A percentile compares a stretch with the other conserved stretches of the same genome.
These are phyloP conservation scores for Mariannaea elegans DNA, from an alignment of 2,329 filamentous ascomycete genomes.

Conservation along the genomic window DNA sequence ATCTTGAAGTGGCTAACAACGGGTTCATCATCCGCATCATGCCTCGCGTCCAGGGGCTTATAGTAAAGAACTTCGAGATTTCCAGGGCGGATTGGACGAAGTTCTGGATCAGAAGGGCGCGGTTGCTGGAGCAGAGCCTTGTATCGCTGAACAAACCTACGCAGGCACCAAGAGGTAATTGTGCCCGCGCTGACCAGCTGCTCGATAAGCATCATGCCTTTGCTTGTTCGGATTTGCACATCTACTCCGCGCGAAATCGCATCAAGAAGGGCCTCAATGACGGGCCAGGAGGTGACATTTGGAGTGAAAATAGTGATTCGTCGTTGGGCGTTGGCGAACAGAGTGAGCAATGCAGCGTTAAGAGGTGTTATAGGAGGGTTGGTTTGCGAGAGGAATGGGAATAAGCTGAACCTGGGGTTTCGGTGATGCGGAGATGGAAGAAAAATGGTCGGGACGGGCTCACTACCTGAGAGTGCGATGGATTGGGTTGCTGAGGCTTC, in stretches of 20 bases:
- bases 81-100: slow-evolving; percentile 54
- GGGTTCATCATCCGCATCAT: slow-evolving; percentile 60
- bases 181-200: slow-evolving; percentile 83
- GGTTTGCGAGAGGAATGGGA: slow-evolving; percentile 62
- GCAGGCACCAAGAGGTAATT: slow-evolving; percentile 73
- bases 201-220: slow-evolving; percentile 78
- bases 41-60: slow-evolving; percentile 47
- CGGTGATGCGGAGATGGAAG: slow-evolving; percentile 78
- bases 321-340: slow-evolving; percentile 65
- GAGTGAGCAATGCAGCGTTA: slow-evolving; percentile 69
- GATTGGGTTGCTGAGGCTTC: slow-evolving; percentile 43
- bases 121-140: slow-evolving; percentile 39
- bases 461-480: slow-evolving; percentile 33
- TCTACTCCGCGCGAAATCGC: slow-evolving; percentile 73
- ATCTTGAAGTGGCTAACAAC: slow-evolving; percentile 82
- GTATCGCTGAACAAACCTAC: slow-evolving; percentile 66
- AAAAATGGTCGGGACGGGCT: slow-evolving; percentile 64
- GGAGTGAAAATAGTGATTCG: slow-evolving; percentile 78
- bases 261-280: slow-evolving; percentile 67
- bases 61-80: slow-evolving; percentile 69
- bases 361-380: slow-evolving; percentile 71
- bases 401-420: slow-evolving; percentile 69
- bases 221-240: slow-evolving; percentile 73
- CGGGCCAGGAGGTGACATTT: slow-evolving; percentile 75
- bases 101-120: slow-evolving; percentile 50